phyloP scores from a whole-genome alignment of 768 basidiomycete genomes.

The Phaffia australis region DNA sequence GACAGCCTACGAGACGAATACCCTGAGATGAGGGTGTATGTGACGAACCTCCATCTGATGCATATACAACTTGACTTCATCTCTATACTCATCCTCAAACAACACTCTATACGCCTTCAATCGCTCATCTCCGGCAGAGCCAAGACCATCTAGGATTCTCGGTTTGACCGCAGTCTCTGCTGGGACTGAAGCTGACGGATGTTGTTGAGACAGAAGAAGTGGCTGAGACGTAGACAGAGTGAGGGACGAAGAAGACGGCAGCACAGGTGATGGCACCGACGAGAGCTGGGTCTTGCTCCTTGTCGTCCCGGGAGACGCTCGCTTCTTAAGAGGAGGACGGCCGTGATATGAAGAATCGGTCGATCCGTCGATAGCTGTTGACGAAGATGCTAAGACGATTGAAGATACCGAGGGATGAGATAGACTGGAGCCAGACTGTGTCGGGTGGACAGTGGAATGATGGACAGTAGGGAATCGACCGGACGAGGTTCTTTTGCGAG shows the following conservation, averaged over 20 bases:
- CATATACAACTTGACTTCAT: slow-evolving; percentile 90
- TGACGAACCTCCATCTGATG: slow-evolving; percentile 82
- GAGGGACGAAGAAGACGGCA: slow-evolving; percentile 43
- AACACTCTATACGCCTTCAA: slow-evolving; percentile 52
- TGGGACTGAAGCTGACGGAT: slow-evolving; percentile 27
- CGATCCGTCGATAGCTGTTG: neutral
- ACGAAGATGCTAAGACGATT: neutral
- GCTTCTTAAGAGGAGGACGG: neutral
- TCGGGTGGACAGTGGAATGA: neutral
- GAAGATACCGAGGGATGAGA: slow-evolving; percentile 7
- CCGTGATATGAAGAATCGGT: neutral
- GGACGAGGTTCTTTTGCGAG: slow-evolving; percentile 24
- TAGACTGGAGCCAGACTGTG: neutral
- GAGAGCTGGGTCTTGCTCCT: neutral
- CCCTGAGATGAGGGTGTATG: neutral
- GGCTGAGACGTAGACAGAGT: slow-evolving; percentile 55
- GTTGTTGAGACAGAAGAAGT: slow-evolving; percentile 31
- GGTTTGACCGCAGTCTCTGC: slow-evolving; percentile 43
- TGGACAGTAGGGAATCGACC: slow-evolving; percentile 56
- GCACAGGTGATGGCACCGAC: slow-evolving; percentile 32
- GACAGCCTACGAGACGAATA: neutral
- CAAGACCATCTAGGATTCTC: slow-evolving; percentile 48
- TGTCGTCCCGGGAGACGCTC: too few species aligned
- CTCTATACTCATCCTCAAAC: slow-evolving; percentile 88
- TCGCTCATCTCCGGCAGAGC: slow-evolving; percentile 12